Conservation (phyloP, 2,329 filamentous ascomycete species). For the Diplodia corticola region DNA sequence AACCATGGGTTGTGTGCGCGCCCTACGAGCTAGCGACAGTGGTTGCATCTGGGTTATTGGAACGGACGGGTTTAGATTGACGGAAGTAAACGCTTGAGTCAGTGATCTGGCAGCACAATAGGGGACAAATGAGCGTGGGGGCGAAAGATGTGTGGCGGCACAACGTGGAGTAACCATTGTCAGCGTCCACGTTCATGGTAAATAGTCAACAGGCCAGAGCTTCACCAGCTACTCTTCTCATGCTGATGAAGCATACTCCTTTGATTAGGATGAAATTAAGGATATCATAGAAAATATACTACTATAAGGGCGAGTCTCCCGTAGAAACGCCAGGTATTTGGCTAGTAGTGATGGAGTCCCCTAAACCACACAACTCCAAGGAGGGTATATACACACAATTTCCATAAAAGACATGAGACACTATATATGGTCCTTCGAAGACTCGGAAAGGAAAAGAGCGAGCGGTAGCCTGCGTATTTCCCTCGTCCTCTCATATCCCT, state of each 20-base stretch:
- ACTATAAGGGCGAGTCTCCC: not conserved
- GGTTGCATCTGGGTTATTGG: not conserved
- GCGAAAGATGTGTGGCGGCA: not conserved
- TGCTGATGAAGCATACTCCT: not conserved
- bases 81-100: not conserved
- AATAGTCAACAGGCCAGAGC: not conserved
- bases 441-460: not conserved
- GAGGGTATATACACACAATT: slow-evolving; percentile 10
- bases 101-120: not conserved
- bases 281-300: not conserved
- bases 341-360: not conserved
- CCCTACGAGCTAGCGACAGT: not conserved
- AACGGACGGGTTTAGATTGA: not conserved
- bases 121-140: not conserved
- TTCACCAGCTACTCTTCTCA: not conserved
- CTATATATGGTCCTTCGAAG: not conserved
- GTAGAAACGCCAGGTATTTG: not conserved
- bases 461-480: not conserved
- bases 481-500: not conserved
- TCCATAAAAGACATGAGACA: not conserved
- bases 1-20: not conserved
- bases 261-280: not conserved
- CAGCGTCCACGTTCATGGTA: not conserved
- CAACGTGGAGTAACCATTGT: not conserved
- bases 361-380: not conserved